These are phyloP conservation scores for Nymphaea thermarum DNA, from an alignment of 164 flowering plant species.

Conservation along the genomic window DNA sequence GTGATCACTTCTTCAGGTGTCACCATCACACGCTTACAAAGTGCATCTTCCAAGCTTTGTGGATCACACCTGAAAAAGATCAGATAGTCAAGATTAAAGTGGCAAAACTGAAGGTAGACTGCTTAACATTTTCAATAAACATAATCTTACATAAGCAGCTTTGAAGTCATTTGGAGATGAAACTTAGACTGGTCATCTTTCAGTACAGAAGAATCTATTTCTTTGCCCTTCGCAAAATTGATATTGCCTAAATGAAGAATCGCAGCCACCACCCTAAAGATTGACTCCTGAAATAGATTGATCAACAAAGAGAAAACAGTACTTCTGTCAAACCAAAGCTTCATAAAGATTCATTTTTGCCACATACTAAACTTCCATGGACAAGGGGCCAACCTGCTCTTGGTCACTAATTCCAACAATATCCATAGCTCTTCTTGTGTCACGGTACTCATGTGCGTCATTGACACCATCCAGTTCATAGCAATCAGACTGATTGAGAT, in stretches of 20 bases:
- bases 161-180: constrained; percentile 79
- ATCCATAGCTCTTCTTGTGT: constrained; percentile 97
- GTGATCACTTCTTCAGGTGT: constrained; percentile 98
- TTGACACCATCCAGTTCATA: constrained; percentile 70
- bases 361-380: neutral
- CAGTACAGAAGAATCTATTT: constrained; percentile 90
- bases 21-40: constrained; percentile 88
- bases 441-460: constrained; percentile 88
- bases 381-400: constrained; percentile 52
- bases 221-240: constrained; percentile 83
- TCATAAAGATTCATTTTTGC: neutral
- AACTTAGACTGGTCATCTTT: constrained; percentile 87
- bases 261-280: constrained; percentile 96
- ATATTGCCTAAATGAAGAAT: constrained; percentile 94
- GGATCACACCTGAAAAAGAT: constrained; percentile 62
- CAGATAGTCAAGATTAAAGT: neutral
- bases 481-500: constrained; percentile 84
- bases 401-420: constrained; percentile 89
- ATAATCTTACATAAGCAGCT: constrained; percentile 59
- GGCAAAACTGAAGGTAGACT: neutral
- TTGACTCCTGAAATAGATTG: constrained; percentile 56
- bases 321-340: constrained; percentile 5
- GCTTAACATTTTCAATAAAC: neutral
- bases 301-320: constrained; percentile 2
- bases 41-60: constrained; percentile 83